Evolutionary conservation across 2,329 filamentous ascomycete species (phyloP), one percentile per base, ranked within the genome.

Genomic region (Talaromyces sp.): DNA sequence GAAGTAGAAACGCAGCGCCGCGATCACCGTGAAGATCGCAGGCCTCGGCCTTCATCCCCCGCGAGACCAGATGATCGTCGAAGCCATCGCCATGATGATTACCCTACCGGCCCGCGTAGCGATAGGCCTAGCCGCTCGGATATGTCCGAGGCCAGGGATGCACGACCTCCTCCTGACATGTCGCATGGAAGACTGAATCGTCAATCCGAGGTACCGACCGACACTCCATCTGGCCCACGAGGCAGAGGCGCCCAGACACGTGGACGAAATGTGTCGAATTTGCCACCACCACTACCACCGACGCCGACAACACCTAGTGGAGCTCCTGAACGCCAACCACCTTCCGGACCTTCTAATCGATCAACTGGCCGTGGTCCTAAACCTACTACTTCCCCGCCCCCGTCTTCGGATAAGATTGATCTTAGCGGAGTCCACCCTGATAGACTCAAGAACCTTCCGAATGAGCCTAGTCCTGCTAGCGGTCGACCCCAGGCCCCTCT

Each of bases 161-260:
- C 75, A 34, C 65, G 70, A 33, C 61, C 72, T 52, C 72, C 76
- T 3, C 68, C 72, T 33, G 76, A 84, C 65, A 71, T 78, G 65
- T 78, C 70, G 54, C 76, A 81, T 69, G 81, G 81, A 33, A 77
- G 82, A 56, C 70, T 82, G 12, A 76, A 72, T 69, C 72, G 76
- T n/a, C 74, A 74, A 65, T 71, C 73, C 16, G 75, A 77, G 12
- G 64, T 72, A 12, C 61, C 69, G 57, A 61, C 68, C 28, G 76
- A 86, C 23, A 79, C 76, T 56, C 84, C 85, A 28, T 83, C 82
- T 44, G 85, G 84, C 1, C 85, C 85, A 57, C 77, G 82, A 61
- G 76, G 76, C 36, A 78, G 74, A 63, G 76, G 73, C 60, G 65
- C 69, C 7, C 61, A 57, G n/a, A 64, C 70, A 59, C 71, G 71